Evolutionary conservation across 345 rosid species (phyloP).

Genomic region (Murraya paniculata): DNA sequence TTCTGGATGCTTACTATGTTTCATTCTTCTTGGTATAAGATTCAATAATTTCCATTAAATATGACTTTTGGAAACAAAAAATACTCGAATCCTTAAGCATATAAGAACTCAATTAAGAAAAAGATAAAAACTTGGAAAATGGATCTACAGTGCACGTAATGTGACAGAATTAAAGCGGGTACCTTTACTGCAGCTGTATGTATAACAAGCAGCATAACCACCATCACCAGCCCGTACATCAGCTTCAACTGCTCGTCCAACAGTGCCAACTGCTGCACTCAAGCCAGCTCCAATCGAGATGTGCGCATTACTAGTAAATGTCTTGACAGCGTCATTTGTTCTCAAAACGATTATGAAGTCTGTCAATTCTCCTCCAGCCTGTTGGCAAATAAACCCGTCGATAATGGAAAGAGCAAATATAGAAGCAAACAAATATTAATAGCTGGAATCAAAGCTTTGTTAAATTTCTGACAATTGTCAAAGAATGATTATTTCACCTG

Average conservation of each 20-base stretch:
- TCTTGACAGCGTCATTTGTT: conserved; percentile 74
- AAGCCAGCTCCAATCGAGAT: conserved; percentile 88
- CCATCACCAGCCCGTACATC: conserved; percentile 89
- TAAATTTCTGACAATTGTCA: neutral
- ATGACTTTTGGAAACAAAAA: neutral
- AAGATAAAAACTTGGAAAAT: neutral
- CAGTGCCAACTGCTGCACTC: conserved; percentile 81
- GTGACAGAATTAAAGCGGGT: conserved; percentile 14
- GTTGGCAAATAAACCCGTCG: conserved; percentile 25
- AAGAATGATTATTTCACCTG: conserved; percentile 50
- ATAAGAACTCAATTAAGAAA: neutral
- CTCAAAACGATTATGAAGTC: conserved; percentile 86
- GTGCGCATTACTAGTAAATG: conserved; percentile 84
- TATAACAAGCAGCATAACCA: conserved; percentile 93
- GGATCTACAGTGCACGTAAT: neutral
- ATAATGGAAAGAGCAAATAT: neutral
- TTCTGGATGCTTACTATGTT: neutral
- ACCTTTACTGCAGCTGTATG: conserved; percentile 99
- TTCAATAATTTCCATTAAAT: neutral
- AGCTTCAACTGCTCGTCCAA: conserved; percentile 89
- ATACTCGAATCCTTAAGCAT: neutral
- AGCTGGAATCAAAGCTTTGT: neutral
- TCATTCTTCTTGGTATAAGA: neutral
- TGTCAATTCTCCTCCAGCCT: conserved; percentile 98
- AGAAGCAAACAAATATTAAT: neutral